Conservation (phyloP, 345 rosid species). For the Syzygium aromaticum region DNA sequence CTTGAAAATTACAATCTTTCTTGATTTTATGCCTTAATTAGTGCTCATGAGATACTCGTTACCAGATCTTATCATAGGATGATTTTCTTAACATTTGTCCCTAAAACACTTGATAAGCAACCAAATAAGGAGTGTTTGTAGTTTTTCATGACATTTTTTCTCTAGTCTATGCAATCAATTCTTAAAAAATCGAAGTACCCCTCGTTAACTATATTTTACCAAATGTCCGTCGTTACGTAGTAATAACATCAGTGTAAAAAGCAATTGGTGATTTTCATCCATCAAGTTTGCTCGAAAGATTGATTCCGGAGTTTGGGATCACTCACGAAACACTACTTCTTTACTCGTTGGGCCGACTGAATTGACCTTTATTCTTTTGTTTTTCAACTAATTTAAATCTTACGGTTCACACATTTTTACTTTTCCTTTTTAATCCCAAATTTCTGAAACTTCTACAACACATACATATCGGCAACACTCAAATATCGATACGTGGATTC, state of each 20-base stretch:
- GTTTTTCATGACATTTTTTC: neutral
- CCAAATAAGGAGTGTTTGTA: neutral
- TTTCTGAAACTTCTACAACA: neutral
- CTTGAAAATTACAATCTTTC: no score
- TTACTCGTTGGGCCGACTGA: no score
- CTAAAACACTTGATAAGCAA: neutral
- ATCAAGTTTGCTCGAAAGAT: no score
- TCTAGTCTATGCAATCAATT: neutral
- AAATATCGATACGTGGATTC: no score
- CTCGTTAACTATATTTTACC: neutral
- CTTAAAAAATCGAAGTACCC: neutral
- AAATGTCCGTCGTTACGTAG: neutral
- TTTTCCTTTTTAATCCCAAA: neutral
- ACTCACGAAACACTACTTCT: no score
- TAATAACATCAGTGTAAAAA: neutral
- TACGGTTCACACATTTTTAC: neutral
- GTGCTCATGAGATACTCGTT: neutral
- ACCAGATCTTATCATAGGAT: neutral
- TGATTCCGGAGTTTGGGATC: no score
- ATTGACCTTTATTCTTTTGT: neutral
- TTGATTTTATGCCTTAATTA: no score
- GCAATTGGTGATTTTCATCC: neutral
- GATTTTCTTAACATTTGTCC: neutral
- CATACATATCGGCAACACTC: neutral
- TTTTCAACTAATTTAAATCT: neutral